Evolutionary conservation across 176 grass and related monocot species (phyloP), one percentile per base, ranked within the genome.

Genomic region (Echinochloa phyllopogon): DNA sequence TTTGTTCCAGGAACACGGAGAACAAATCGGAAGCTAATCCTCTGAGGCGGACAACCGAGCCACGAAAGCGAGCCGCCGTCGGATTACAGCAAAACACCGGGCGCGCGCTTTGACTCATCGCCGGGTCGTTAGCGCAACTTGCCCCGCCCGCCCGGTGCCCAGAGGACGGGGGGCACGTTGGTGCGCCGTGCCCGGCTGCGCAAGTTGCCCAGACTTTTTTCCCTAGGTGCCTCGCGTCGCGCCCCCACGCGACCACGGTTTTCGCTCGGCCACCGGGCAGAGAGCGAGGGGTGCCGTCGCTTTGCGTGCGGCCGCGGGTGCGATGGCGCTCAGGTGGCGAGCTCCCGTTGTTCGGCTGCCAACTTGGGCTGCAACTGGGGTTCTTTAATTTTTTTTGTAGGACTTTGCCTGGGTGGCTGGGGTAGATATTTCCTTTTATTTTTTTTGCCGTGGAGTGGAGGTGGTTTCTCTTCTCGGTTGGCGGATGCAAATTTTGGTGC

Each of bases 81-180:
- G 83, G 66, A 76, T 85, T 49, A 12, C 47, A 44, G 77, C 58
- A 78, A 71, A 90, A 79, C 88, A 82, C 20, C 65, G 79, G 73
- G 63, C 66, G 20, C 56, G 27, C 42, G 15, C 18, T 51, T 86
- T 64, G 77, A 75, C 85, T 60, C 61, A 17, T 10, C 6, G 3
- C 76, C 45, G 56, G 44, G 21, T 18, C 41, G 42, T 14, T 45
- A 14, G 23, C 40, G 6, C 69, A 67, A 57, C 59, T 77, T 77
- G 73, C 68, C 42, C 8, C 56, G 21, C 56, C 56, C 56, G 56
- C 56, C 56, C 56, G 68, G 5, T n/a, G 21, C 21, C 77, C 18
- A 3, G 9, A 3, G 58, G 59, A 1, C 18, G 49, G 64, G 33
- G 14, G 20, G 49, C 20, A 52, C 50, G 62, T 16, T 83, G 69